A percentile compares a stretch with the other conserved stretches of the same genome.
Conservation (phyloP, 352 stramenopile species). For the Globisporangium paddicum region DNA sequence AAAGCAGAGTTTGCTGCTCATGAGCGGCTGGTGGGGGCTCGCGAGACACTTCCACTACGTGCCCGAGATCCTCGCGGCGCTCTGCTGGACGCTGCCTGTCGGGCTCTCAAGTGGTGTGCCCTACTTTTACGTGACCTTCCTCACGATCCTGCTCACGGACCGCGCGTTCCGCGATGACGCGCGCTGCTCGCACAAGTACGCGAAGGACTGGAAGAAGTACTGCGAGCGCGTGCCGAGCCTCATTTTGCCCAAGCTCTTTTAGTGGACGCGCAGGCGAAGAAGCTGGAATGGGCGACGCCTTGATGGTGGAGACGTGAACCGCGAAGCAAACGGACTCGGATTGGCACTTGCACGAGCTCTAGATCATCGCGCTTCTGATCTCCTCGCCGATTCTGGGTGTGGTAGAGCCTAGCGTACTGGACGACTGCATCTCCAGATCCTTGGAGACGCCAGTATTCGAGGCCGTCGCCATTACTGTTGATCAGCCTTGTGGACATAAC, state of each 20-base stretch:
- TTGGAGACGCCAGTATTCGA: no score
- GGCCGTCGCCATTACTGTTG: no score
- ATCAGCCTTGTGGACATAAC: no score
- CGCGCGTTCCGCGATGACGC: constrained; percentile 94
- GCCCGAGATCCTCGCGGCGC: constrained; percentile 84
- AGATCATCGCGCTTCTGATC: no score
- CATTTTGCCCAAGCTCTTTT: constrained; percentile 78
- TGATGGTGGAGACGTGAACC: no score
- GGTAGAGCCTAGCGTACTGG: no score
- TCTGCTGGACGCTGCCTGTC: constrained; percentile 74
- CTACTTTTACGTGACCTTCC: constrained; percentile 90
- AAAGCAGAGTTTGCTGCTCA: constrained; percentile 90
- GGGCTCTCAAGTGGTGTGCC: constrained; percentile 55
- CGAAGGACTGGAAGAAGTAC: constrained; percentile 94
- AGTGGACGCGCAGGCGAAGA: no score
- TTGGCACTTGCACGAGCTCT: no score
- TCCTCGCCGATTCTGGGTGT: no score
- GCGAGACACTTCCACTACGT: constrained; percentile 96
- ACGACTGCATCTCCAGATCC: no score
- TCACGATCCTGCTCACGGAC: constrained; percentile 94
- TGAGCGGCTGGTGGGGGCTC: constrained; percentile 93
- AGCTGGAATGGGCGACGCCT: no score
- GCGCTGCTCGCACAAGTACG: constrained; percentile 95
- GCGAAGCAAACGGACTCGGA: no score
- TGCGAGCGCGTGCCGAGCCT: constrained; percentile 82